Conservation (phyloP, 2,329 filamentous ascomycete genomes). For the Epichloe elymi region DNA sequence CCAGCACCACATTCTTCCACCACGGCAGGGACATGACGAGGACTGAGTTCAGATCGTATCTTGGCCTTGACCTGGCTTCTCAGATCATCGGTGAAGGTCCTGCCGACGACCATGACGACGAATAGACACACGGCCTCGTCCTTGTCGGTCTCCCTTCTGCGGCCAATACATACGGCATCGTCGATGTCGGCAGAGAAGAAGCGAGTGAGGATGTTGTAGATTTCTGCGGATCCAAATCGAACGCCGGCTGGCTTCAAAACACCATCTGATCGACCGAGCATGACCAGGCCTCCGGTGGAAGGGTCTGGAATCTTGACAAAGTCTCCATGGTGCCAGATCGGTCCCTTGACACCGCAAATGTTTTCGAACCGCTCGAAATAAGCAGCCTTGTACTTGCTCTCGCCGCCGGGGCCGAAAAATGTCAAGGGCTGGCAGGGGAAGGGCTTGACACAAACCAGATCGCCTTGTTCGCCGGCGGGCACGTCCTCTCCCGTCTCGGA, state of each 20-base stretch:
- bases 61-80: conserved; percentile 49
- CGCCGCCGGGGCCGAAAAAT: conserved; percentile 59
- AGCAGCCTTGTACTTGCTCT: conserved; percentile 63
- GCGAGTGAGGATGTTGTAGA: conserved; percentile 84
- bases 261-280: conserved; percentile 87
- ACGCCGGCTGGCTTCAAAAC: conserved; percentile 88
- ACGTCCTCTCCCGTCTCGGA: conserved; percentile 41
- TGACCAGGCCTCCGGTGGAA: conserved; percentile 63
- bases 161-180: conserved; percentile 79
- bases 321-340: conserved; percentile 88
- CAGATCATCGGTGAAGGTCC: conserved; percentile 45
- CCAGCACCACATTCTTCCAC: conserved; percentile 67
- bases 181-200: conserved; percentile 68
- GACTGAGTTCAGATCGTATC: conserved; percentile 68
- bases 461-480: conserved; percentile 57
- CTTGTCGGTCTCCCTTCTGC: conserved; percentile 53
- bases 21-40: conserved; percentile 76
- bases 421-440: conserved; percentile 87
- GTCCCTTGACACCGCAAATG: conserved; percentile 22
- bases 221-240: conserved; percentile 85
- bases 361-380: conserved; percentile 76
- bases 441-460: conserved; percentile 72
- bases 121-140: conserved; percentile 88
- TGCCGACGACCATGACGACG: conserved; percentile 56
- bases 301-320: conserved; percentile 60